Evolutionary conservation across 2,329 filamentous ascomycete genomes (phyloP).

Genomic region (Fusarium chlamydosporum): DNA sequence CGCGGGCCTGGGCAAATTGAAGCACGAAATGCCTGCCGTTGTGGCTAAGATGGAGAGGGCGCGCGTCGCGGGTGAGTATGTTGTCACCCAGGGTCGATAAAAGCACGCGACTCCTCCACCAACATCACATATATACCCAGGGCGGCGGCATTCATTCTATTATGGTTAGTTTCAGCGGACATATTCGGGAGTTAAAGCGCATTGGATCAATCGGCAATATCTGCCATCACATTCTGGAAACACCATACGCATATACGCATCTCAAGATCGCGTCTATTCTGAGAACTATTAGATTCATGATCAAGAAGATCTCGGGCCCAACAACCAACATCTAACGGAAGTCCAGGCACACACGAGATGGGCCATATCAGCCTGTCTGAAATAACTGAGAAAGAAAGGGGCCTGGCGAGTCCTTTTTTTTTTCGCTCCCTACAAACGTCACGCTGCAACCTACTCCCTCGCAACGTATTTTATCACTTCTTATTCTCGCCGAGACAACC

Average conservation of each 20-base stretch:
- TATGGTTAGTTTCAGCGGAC: background rate
- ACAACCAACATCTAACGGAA: constrained; percentile 33
- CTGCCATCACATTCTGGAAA: constrained; percentile 2
- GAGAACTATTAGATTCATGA: constrained; percentile 42
- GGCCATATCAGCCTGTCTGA: constrained; percentile 10
- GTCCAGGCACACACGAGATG: constrained; percentile 21
- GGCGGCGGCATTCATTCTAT: constrained; percentile 20
- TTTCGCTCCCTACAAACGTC: constrained; percentile 28
- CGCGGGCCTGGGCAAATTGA: constrained; percentile 65
- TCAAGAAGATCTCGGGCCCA: constrained; percentile 34
- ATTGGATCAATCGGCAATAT: constrained; percentile 21
- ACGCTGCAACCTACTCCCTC: constrained; percentile 30
- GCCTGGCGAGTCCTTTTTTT: constrained; percentile 7
- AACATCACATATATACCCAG: constrained; percentile 38
- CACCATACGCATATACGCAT: constrained; percentile 1
- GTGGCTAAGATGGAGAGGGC: constrained; percentile 77
- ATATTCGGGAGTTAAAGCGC: constrained; percentile 34
- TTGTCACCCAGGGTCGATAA: constrained; percentile 57
- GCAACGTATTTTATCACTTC: constrained; percentile 34
- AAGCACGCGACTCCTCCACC: constrained; percentile 9
- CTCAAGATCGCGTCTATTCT: constrained; percentile 33
- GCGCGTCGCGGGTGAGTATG: constrained; percentile 70
- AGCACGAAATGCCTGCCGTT: constrained; percentile 72
- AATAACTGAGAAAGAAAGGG: constrained; percentile 9
- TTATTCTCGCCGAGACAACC: constrained; percentile 27